A percentile compares a stretch with the other conserved stretches of the same genome.
Conservation (phyloP, 208 protist species). For the Wallacemonas sp. region DNA sequence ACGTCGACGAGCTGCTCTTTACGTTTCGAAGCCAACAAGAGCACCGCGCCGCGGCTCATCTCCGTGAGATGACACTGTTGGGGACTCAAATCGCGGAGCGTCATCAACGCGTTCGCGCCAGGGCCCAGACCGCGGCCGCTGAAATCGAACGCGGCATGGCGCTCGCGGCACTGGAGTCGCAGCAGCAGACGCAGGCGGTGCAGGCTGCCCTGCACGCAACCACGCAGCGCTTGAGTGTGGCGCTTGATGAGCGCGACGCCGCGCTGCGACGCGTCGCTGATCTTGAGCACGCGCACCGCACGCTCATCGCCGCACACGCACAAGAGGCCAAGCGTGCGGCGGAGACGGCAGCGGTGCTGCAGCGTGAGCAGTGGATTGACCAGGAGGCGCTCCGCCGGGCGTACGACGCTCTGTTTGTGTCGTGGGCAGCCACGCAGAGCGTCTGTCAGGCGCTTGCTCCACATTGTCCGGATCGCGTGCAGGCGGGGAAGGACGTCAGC, state of each 20-base stretch:
- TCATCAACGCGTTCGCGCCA: not conserved
- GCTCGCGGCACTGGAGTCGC: not conserved
- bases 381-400: not conserved
- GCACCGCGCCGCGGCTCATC: not conserved
- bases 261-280: not conserved
- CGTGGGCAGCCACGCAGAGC: not conserved
- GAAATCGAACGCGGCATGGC: not conserved
- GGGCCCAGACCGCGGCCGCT: not conserved
- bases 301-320: too few species aligned
- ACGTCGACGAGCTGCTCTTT: not conserved
- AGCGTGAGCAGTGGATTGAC: not conserved
- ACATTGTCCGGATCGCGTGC: too few species aligned
- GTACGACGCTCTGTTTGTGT: constrained; percentile 1
- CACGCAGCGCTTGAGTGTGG: not conserved
- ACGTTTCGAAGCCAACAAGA: not conserved
- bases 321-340: not conserved
- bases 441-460: not conserved
- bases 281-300: not conserved
- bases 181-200: not conserved
- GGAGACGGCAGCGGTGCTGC: not conserved
- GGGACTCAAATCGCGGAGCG: not conserved
- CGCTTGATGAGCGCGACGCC: not conserved
- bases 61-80: not conserved
- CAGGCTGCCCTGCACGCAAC: not conserved
- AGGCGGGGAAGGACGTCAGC: too few species aligned